phyloP scores from a whole-genome alignment of 352 stramenopile species.

The Peronospora farinosa region DNA sequence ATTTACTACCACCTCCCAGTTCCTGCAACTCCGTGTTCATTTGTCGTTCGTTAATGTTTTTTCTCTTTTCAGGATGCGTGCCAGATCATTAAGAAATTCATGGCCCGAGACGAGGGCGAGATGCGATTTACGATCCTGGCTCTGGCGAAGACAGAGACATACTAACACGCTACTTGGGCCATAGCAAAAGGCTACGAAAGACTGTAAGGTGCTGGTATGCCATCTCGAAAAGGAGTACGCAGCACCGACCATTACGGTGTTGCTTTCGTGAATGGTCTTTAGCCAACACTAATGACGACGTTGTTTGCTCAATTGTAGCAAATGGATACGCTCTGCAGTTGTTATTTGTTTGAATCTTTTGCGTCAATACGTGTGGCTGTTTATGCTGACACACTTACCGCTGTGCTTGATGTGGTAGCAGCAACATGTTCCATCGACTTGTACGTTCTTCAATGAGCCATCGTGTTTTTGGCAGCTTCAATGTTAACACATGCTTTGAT shows the following conservation, averaged over 20 bases:
- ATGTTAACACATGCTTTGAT: neutral
- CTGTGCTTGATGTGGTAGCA: slow-evolving; percentile 1
- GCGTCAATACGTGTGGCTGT: neutral
- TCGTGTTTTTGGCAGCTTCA: slow-evolving; percentile 14
- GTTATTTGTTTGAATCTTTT: neutral
- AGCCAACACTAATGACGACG: slow-evolving; percentile 10
- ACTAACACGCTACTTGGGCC: slow-evolving; percentile 10
- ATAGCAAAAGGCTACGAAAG: slow-evolving; percentile 6
- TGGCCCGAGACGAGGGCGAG: slow-evolving; percentile 91
- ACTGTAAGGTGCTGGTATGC: slow-evolving; percentile 7
- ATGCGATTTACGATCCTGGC: slow-evolving; percentile 93
- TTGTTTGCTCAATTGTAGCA: neutral
- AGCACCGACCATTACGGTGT: neutral
- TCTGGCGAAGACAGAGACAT: slow-evolving; percentile 63
- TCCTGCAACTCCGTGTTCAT: neutral
- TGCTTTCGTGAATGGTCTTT: slow-evolving; percentile 8
- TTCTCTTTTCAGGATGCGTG: slow-evolving; percentile 66
- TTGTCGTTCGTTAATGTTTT: neutral
- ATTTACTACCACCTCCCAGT: neutral
- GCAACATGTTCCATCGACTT: slow-evolving; percentile 30
- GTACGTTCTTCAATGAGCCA: slow-evolving; percentile 47
- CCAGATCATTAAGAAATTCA: slow-evolving; percentile 89
- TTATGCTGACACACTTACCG: neutral
- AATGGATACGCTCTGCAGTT: neutral
- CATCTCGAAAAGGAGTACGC: slow-evolving; percentile 8